Evolutionary conservation across 768 basidiomycete genomes (phyloP).

Genomic region (Sistotremastrum suecicum): DNA sequence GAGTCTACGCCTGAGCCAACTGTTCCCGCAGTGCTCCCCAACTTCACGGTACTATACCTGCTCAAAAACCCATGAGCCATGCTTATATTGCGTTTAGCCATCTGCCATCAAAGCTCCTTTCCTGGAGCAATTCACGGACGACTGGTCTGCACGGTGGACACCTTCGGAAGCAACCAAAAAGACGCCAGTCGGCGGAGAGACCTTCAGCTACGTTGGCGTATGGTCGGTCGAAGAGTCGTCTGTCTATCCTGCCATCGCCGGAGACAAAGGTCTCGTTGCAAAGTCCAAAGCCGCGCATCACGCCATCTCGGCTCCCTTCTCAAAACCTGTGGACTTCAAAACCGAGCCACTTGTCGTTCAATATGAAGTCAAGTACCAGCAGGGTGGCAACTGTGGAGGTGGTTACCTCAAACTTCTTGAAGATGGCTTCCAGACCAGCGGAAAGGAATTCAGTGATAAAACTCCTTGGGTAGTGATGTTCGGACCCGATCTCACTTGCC

Average conservation of each 20-base stretch:
- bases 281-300: slow-evolving; percentile 97
- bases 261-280: slow-evolving; percentile 86
- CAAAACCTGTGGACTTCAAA: slow-evolving; percentile 61
- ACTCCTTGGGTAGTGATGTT: slow-evolving; percentile 97
- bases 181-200: slow-evolving; percentile 91
- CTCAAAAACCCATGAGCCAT: slow-evolving; percentile 1
- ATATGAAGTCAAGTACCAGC: slow-evolving; percentile 99
- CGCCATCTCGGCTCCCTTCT: slow-evolving; percentile 92
- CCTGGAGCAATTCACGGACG: slow-evolving; percentile 90
- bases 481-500: slow-evolving; percentile 90
- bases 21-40: background rate
- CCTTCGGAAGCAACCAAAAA: slow-evolving; percentile 97
- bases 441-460: slow-evolving; percentile 86
- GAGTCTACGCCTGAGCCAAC: background rate
- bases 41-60: background rate
- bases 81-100: slow-evolving; percentile 29
- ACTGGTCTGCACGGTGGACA: slow-evolving; percentile 88
- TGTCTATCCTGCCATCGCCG: slow-evolving; percentile 55
- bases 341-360: slow-evolving; percentile 85
- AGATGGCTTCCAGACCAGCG: slow-evolving; percentile 86
- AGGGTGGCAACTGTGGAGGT: slow-evolving; percentile 97
- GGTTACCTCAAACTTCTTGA: slow-evolving; percentile 95
- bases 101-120: slow-evolving; percentile 77
- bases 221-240: slow-evolving; percentile 88
- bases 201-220: slow-evolving; percentile 92